Evolutionary conservation across 306 rosid species (phyloP), one percentile per base, ranked within the genome.

Genomic region (Cyamopsis tetragonoloba): DNA sequence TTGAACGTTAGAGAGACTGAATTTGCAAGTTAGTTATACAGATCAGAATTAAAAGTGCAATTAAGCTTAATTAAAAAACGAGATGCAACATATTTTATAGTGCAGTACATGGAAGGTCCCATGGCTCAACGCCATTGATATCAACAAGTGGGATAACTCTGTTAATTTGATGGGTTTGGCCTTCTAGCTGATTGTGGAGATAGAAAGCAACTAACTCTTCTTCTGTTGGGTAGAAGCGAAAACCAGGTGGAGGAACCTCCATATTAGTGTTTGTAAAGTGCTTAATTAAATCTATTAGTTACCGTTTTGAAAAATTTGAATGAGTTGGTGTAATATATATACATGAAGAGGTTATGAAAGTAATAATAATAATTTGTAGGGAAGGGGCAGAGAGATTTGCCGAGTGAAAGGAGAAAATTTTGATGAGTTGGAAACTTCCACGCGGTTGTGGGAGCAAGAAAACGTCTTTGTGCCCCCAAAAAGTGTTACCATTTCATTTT

Each of bases 201-300:
- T 89, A 89, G 78, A 85, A 87, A 7, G 70, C 66, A 20, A 89
- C 60, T 0, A 89, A 68, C 57, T 89, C 96, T 68, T 89, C 96
- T 39, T 89, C 96, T 1, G 91, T 86, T 0, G 96, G 96, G 79
- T 77, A 89, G 82, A 89, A 89, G 0, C 96, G 84, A 65, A 81
- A 89, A 6, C 96, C 96, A 1, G 77, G 79, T 18, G 85, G 67
- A 1, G 27, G 79, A 13, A 65, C 41, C 28, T 46, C 77, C 79
- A 77, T 83, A 4, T 35, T 35, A n/a, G 50, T 32, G 11, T 13
- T 34, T 15, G 5, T 20, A 28, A 20, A 22, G 9, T 53, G 19
- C 11, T 42, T 2, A 13, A 14, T 10, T n/a, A 1, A 12, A 19
- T 17, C 8, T 6, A 9, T 5, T 7, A 28, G 41, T 39, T 42